Percentiles rank a stretch among this genome's conserved stretches.
Conservation (phyloP, 352 stramenopile genomes). For the Aphanomyces cochlioides region DNA sequence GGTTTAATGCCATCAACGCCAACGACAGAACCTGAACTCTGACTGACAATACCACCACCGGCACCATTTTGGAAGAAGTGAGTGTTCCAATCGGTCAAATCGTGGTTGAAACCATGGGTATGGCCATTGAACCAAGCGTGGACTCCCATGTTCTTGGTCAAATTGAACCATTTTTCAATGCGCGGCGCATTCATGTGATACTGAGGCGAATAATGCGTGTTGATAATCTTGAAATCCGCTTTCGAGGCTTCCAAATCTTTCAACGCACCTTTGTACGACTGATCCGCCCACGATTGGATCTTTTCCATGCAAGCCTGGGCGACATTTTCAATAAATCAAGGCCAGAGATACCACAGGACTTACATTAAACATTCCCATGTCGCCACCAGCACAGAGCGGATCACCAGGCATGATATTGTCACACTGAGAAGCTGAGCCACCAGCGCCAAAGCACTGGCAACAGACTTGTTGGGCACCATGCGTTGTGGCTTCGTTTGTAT, state of each 20-base stretch:
- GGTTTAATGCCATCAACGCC: not conserved
- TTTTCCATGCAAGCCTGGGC: slow-evolving; percentile 52
- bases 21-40: slow-evolving; percentile 31
- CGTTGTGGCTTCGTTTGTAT: slow-evolving; percentile 84
- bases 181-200: slow-evolving; percentile 86
- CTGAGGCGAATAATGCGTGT: slow-evolving; percentile 89
- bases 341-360: not conserved
- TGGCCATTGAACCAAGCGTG: slow-evolving; percentile 82
- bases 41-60: slow-evolving; percentile 80
- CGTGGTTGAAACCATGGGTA: slow-evolving; percentile 87
- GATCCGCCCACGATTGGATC: slow-evolving; percentile 78
- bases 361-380: slow-evolving; percentile 62
- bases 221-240: slow-evolving; percentile 84
- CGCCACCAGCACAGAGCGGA: slow-evolving; percentile 66
- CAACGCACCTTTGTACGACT: slow-evolving; percentile 60
- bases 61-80: slow-evolving; percentile 87
- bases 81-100: slow-evolving; percentile 77
- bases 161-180: slow-evolving; percentile 84
- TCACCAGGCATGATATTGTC: slow-evolving; percentile 62
- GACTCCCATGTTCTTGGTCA: slow-evolving; percentile 70
- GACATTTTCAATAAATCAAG: not conserved
- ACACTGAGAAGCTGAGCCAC: slow-evolving; percentile 40
- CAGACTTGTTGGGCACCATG: slow-evolving; percentile 83
- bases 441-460: slow-evolving; percentile 83
- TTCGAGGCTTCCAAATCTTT: slow-evolving; percentile 65